phyloP scores from a whole-genome alignment of 106 monocot species.

The Acorus gramineus region DNA sequence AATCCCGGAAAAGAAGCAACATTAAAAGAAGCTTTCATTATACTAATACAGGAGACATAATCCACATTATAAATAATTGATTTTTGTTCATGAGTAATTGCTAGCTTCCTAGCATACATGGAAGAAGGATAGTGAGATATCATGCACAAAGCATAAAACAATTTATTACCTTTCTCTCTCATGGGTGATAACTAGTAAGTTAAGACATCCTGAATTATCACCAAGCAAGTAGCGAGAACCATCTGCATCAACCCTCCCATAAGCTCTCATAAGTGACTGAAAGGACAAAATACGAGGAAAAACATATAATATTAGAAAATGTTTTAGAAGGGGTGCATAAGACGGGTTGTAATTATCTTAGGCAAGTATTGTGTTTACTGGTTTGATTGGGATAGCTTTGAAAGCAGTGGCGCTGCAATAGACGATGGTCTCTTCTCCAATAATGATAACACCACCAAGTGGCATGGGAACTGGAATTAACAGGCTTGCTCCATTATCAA shows the following conservation, averaged over 20 bases:
- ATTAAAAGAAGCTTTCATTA: not conserved
- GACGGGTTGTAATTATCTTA: too few species aligned
- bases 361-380: slow-evolving; percentile 21
- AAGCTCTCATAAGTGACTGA: slow-evolving; percentile 95
- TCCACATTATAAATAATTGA: not conserved
- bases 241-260: slow-evolving; percentile 95
- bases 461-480: slow-evolving; percentile 94
- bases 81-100: not conserved
- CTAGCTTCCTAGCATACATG: too few species aligned
- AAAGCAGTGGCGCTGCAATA: slow-evolving; percentile 78
- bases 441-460: slow-evolving; percentile 95
- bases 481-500: slow-evolving; percentile 93
- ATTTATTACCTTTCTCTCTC: slow-evolving; percentile 65
- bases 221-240: slow-evolving; percentile 95
- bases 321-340: too few species aligned
- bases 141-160: not conserved
- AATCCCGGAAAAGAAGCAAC: not conserved
- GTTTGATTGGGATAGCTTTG: slow-evolving; percentile 88
- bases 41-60: not conserved
- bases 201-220: slow-evolving; percentile 82
- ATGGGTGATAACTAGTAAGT: slow-evolving; percentile 92
- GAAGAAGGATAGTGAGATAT: too few species aligned
- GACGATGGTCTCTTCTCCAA: slow-evolving; percentile 97
- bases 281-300: slow-evolving; percentile 3
- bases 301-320: not conserved